Percentiles rank a stretch among this genome's conserved stretches.
Evolutionary conservation across 208 protist genomes (phyloP).

Genomic region (Acanthamoeba polyphaga): DNA sequence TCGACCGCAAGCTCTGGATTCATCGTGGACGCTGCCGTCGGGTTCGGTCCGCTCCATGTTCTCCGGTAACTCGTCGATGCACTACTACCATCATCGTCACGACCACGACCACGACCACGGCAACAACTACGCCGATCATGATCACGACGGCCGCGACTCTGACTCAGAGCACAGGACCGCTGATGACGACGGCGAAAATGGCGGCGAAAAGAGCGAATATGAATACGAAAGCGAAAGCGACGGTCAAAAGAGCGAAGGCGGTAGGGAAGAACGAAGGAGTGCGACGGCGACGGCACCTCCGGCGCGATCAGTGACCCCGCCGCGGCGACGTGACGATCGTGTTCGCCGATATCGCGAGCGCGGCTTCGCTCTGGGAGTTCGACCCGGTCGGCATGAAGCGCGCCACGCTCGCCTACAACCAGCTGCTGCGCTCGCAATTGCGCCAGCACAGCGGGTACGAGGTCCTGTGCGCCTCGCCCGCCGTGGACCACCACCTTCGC

Average conservation of each 20-base stretch:
- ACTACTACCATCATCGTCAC: neutral
- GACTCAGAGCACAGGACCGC: too few relatives aligned
- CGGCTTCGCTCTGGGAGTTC: constrained; percentile 2
- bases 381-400: constrained; percentile 12
- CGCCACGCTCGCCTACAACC: neutral
- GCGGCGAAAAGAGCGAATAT: neutral
- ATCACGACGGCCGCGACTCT: too few relatives aligned
- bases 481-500: neutral
- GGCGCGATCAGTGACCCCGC: neutral
- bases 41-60: neutral
- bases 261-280: too few relatives aligned
- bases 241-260: neutral
- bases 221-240: constrained; percentile 13
- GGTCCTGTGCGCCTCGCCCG: neutral
- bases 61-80: neutral
- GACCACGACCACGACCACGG: neutral
- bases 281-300: neutral
- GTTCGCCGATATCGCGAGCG: constrained; percentile 1
- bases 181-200: neutral
- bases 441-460: neutral
- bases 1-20: neutral
- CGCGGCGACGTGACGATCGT: constrained; percentile 8
- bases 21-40: neutral
- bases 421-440: neutral
- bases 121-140: too few relatives aligned